These are phyloP conservation scores for Geosmithia morbida DNA, from an alignment of 2,329 filamentous ascomycete species.

Conservation along the genomic window DNA sequence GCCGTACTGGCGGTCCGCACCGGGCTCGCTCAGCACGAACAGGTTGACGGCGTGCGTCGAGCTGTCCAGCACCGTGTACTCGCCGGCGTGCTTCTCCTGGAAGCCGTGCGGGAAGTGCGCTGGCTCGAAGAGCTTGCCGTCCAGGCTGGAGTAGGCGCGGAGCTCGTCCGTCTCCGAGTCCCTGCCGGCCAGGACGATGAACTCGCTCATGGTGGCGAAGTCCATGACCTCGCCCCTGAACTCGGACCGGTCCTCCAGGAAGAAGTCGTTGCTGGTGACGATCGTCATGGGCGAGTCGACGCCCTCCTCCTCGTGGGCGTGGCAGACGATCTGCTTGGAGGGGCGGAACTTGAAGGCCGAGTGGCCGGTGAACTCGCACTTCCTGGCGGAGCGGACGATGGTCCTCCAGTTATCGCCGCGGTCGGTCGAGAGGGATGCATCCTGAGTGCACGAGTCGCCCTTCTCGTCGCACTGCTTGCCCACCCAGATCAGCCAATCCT, in stretches of 20 bases:
- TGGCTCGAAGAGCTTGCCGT: slow-evolving; percentile 68
- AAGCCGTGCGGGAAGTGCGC: slow-evolving; percentile 82
- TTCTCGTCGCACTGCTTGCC: slow-evolving; percentile 54
- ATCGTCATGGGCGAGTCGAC: slow-evolving; percentile 51
- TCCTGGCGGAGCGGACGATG: slow-evolving; percentile 58
- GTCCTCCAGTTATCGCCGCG: slow-evolving; percentile 70
- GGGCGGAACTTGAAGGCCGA: slow-evolving; percentile 36
- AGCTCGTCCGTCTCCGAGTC: slow-evolving; percentile 55
- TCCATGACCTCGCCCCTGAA: slow-evolving; percentile 52
- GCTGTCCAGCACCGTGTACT: slow-evolving; percentile 89
- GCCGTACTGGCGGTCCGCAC: slow-evolving; percentile 55
- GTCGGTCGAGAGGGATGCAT: slow-evolving; percentile 66
- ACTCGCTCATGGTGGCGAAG: slow-evolving; percentile 93
- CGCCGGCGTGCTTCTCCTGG: slow-evolving; percentile 56
- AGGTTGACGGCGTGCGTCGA: slow-evolving; percentile 90
- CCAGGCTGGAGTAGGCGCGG: slow-evolving; percentile 68
- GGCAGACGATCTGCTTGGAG: slow-evolving; percentile 43
- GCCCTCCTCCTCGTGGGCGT: slow-evolving; percentile 38
- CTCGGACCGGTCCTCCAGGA: slow-evolving; percentile 40
- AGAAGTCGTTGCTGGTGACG: slow-evolving; percentile 67
- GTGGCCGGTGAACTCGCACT: slow-evolving; percentile 75
- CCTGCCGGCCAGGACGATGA: slow-evolving; percentile 75
- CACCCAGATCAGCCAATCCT: slow-evolving; percentile 87
- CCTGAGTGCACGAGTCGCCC: slow-evolving; percentile 47
- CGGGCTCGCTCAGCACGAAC: slow-evolving; percentile 69